Conservation (phyloP, 805 yeast genomes). For the Candida parachauliodes region DNA sequence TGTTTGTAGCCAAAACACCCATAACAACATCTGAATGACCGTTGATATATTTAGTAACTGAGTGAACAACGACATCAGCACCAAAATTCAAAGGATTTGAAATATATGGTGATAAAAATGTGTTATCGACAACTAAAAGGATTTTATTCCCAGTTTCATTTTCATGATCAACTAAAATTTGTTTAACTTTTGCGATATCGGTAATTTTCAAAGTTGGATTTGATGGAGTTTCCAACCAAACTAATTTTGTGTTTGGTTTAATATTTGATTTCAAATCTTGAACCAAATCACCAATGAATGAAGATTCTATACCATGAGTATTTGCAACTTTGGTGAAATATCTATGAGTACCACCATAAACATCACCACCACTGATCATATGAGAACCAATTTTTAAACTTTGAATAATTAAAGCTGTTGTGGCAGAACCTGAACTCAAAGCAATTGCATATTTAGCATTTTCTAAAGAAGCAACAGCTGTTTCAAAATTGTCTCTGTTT, state of each 20-base stretch:
- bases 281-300: slow-evolving; percentile 64
- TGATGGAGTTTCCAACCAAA: slow-evolving; percentile 88
- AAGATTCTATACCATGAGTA: slow-evolving; percentile 69
- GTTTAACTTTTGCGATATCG: slow-evolving; percentile 62
- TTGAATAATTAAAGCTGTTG: slow-evolving; percentile 75
- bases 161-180: slow-evolving; percentile 45
- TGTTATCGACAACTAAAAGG: slow-evolving; percentile 77
- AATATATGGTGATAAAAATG: slow-evolving; percentile 82
- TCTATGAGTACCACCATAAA: slow-evolving; percentile 89
- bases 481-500: slow-evolving; percentile 77
- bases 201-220: slow-evolving; percentile 83
- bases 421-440: slow-evolving; percentile 81
- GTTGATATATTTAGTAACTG: slow-evolving; percentile 86
- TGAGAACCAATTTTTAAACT: slow-evolving; percentile 69
- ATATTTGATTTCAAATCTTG: slow-evolving; percentile 55
- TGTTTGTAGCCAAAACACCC: slow-evolving; percentile 76
- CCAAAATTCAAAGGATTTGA: slow-evolving; percentile 81
- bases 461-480: slow-evolving; percentile 75
- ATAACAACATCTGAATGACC: slow-evolving; percentile 91
- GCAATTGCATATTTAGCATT: slow-evolving; percentile 74
- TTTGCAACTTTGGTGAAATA: slow-evolving; percentile 83
- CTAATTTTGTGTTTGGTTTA: slow-evolving; percentile 63
- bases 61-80: slow-evolving; percentile 84
- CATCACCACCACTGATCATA: slow-evolving; percentile 77
- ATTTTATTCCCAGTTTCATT: slow-evolving; percentile 48